Percentiles rank a stretch among this genome's conserved stretches.
phyloP scores from a whole-genome alignment of 345 rosid genomes.

The Geranium rotundifolium region DNA sequence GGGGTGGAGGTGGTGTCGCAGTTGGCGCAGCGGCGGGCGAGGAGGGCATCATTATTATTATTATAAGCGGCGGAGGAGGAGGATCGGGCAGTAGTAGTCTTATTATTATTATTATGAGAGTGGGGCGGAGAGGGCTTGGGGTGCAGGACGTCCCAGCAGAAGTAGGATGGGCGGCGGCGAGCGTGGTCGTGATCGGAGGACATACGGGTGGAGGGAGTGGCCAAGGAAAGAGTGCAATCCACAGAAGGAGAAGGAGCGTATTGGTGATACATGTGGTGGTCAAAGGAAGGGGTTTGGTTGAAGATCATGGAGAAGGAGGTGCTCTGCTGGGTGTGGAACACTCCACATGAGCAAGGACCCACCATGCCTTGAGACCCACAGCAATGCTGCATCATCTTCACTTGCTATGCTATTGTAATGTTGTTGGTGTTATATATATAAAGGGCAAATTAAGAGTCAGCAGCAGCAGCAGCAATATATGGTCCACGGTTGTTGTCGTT shows the following conservation, averaged over 20 bases:
- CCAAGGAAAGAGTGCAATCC: slow-evolving; percentile 45
- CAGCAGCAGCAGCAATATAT: no score
- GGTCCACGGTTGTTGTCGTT: slow-evolving; percentile 11
- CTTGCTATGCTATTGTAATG: no score
- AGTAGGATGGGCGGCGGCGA: slow-evolving; percentile 13
- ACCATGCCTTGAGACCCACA: slow-evolving; percentile 11
- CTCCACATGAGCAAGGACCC: slow-evolving; percentile 49
- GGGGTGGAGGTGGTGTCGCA: slow-evolving; percentile 52
- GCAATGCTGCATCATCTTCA: slow-evolving; percentile 27
- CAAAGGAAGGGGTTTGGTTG: slow-evolving; percentile 2
- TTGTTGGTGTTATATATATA: no score
- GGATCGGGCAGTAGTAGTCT: no score
- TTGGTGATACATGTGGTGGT: neutral
- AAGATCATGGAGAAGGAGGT: slow-evolving; percentile 37
- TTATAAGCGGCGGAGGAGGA: neutral
- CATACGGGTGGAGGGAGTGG: slow-evolving; percentile 40
- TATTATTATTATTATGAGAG: slow-evolving; percentile 6
- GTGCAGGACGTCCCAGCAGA: slow-evolving; percentile 32
- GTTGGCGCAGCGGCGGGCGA: slow-evolving; percentile 50
- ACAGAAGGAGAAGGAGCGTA: slow-evolving; percentile 15
- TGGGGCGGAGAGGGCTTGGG: slow-evolving; percentile 11
- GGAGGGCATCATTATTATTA: slow-evolving; percentile 23
- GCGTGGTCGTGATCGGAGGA: slow-evolving; percentile 8
- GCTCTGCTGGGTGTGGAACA: slow-evolving; percentile 29
- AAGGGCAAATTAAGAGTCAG: slow-evolving; percentile 14